phyloP scores from a whole-genome alignment of 1,284 basidiomycete species.

The Sporisorium reilianum region DNA sequence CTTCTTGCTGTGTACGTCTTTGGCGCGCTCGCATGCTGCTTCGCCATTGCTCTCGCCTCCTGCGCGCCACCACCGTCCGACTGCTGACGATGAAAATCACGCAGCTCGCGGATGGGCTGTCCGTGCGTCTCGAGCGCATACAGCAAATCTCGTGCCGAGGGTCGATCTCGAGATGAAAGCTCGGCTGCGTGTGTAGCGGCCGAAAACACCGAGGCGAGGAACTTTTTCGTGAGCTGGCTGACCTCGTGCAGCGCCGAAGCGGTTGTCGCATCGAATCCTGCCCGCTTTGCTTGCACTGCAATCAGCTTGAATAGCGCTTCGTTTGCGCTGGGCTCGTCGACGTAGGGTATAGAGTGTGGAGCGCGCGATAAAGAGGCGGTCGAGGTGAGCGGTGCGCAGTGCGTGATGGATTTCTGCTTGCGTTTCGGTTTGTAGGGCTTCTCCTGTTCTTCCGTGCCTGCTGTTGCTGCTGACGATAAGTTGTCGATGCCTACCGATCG shows the following conservation, averaged over 20 bases:
- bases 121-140: constrained; percentile 54
- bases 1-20: constrained; percentile 9
- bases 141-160: constrained; percentile 47
- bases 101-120: constrained; percentile 41
- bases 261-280: constrained; percentile 43
- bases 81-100: constrained; percentile 34
- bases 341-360: constrained; percentile 22
- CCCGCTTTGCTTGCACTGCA: constrained; percentile 32
- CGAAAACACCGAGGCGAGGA: constrained; percentile 40
- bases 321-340: constrained; percentile 30
- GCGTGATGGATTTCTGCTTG: constrained; percentile 35
- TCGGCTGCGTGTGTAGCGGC: constrained; percentile 46
- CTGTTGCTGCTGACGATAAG: neutral
- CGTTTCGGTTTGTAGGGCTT: constrained; percentile 36
- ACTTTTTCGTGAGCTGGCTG: constrained; percentile 40
- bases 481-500: neutral
- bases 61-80: constrained; percentile 4
- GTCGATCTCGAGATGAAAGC: constrained; percentile 28
- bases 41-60: constrained; percentile 16
- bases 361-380: constrained; percentile 27
- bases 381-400: constrained; percentile 19
- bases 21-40: constrained; percentile 11
- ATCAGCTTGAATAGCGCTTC: constrained; percentile 37
- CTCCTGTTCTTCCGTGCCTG: constrained; percentile 1
- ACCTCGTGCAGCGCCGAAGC: constrained; percentile 44